Evolutionary conservation across 163 green algal genomes (phyloP).

Genomic region (Scenedesmus sp.): DNA sequence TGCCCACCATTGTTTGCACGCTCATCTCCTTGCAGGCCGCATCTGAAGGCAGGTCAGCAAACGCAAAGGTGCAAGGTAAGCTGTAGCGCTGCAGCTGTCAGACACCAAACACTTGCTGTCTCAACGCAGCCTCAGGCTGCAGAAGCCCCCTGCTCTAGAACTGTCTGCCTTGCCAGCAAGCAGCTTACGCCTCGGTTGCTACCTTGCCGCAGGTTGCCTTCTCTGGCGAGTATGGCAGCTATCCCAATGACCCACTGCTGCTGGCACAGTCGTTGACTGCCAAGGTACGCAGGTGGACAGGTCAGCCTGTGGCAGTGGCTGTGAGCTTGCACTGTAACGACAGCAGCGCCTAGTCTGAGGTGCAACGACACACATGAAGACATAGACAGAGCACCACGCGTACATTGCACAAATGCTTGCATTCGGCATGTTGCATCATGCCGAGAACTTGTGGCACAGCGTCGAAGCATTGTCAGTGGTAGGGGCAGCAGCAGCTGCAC

Average conservation of each 20-base stretch:
- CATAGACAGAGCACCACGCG: not conserved
- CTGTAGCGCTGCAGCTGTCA: not conserved
- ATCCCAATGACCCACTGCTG: not conserved
- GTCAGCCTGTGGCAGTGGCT: not conserved
- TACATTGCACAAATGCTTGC: not conserved
- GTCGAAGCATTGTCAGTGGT: not conserved
- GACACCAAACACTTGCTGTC: not conserved
- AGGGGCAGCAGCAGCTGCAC: not conserved
- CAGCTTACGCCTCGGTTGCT: not conserved
- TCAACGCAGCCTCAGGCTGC: not conserved
- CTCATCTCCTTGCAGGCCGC: not conserved
- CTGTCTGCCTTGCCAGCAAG: not conserved
- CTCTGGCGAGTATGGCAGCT: not conserved
- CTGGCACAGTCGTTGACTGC: slow-evolving; percentile 26
- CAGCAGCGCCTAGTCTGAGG: too few species aligned
- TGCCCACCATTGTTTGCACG: not conserved
- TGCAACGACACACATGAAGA: too few species aligned
- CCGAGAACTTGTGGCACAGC: too few species aligned
- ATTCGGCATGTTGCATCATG: too few species aligned
- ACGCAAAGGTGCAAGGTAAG: not conserved
- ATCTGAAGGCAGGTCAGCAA: not conserved
- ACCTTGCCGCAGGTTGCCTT: not conserved
- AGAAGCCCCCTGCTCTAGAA: not conserved
- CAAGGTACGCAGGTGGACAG: slow-evolving; percentile 10
- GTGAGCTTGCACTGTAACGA: not conserved